Evolutionary conservation across 139 green algal species (phyloP), one percentile per base, ranked within the genome.

Genomic region (Diplosphaera chodatii): DNA sequence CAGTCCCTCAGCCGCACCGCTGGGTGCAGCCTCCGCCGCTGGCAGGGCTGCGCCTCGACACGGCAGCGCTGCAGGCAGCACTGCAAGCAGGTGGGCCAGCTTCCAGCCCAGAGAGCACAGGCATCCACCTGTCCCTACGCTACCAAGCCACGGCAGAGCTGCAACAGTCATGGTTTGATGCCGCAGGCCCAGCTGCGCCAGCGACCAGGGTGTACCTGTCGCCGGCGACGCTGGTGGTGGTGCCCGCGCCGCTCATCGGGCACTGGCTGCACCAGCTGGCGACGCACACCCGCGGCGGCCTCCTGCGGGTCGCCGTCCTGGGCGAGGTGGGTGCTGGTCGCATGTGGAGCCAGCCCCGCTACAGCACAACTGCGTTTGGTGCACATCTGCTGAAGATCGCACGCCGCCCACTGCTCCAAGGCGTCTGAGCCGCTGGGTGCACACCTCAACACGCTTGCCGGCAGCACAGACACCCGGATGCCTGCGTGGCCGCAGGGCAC

Each of bases 191-290:
- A 20, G 37, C 30, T 28, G 29, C 63, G 21, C 34, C 40, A 21
- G 25, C 41, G 28, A 41, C 71, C 65, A 66, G 48, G 25, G 70
- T 97, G 40, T 96, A 83, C 69, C 66, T 99, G 56, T 97, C 93
- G 0, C 56, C 70, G 1, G 92, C 94, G 55, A 99, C 94, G 13
- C 80, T 99, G 71, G 78, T 99, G 27, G 85, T 98, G 31, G 86
- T 99, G 22, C 95, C 94, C 3, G 16, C 70, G 0, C 85, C 77
- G 1, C 87, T 98, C 4, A 85, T 98, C 8, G 70, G 78, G n/a
- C 94, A 99, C 76, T 99, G 94, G 94, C 66, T 81, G 68, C 40
- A 89, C 65, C 91, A 96, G 74, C 75, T 95, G 59, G 4, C 59
- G 40, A 66, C 72, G 68, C 90, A 96, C 69, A 67, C 85, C 40